Evolutionary conservation across 495 filamentous ascomycete genomes (phyloP).

Genomic region (Tuber microsphaerosporum): DNA sequence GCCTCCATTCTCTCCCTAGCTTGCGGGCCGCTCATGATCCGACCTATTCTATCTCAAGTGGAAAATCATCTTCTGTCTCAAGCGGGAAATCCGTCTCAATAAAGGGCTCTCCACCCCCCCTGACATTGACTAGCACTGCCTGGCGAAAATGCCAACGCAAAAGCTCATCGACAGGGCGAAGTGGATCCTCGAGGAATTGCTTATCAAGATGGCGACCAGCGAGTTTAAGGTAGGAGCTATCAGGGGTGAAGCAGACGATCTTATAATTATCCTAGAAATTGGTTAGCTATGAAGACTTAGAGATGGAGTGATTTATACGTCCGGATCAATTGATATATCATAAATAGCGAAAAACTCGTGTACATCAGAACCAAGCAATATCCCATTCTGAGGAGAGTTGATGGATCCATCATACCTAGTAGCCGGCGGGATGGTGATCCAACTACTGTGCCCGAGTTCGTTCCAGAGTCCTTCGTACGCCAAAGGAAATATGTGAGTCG

Average conservation of each 20-base stretch:
- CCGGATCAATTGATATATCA: conserved; percentile 33
- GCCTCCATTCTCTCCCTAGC: conserved; percentile 43
- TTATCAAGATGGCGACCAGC: too few relatives aligned
- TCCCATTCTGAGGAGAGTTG: conserved; percentile 44
- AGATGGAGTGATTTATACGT: too few relatives aligned
- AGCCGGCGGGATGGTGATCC: conserved; percentile 40
- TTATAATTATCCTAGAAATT: conserved; percentile 43
- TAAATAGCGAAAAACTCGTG: conserved; percentile 42
- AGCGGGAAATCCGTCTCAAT: too few relatives aligned
- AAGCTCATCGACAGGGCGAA: conserved; percentile 43
- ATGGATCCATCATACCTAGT: conserved; percentile 7
- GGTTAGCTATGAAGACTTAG: too few relatives aligned
- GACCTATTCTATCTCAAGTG: conserved; percentile 43
- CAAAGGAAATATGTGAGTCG: too few relatives aligned
- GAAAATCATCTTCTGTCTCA: conserved; percentile 48
- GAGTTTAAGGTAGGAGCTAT: conserved; percentile 39
- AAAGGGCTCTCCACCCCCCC: conserved; percentile 43
- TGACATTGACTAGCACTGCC: conserved; percentile 45
- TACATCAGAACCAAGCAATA: conserved; percentile 40
- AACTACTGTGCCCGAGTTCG: conserved; percentile 34
- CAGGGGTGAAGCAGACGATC: conserved; percentile 40
- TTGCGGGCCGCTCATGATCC: conserved; percentile 42
- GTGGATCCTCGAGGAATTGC: conserved; percentile 42
- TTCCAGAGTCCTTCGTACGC: conserved; percentile 41
- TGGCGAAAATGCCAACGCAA: too few relatives aligned